Conservation (phyloP, 2,329 filamentous ascomycete species). For the Aspergillus sp. region DNA sequence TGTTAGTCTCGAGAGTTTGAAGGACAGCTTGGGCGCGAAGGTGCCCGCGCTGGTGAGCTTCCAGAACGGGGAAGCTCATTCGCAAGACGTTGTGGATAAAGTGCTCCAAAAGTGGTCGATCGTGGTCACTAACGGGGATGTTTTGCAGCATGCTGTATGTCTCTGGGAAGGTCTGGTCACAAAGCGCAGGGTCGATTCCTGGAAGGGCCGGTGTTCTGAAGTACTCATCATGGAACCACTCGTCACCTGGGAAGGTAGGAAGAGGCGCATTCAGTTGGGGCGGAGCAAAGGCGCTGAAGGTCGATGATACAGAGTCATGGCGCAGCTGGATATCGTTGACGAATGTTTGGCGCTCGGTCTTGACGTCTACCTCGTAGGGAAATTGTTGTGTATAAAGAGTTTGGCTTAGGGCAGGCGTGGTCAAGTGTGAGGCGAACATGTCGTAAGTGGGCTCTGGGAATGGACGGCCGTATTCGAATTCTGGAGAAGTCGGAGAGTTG, state of each 20-base stretch:
- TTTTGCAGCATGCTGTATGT: conserved; percentile 64
- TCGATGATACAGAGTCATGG: conserved; percentile 83
- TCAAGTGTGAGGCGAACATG: conserved; percentile 41
- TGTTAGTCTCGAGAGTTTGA: conserved; percentile 85
- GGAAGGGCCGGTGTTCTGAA: conserved; percentile 53
- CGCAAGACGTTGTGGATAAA: conserved; percentile 87
- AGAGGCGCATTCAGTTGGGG: conserved; percentile 68
- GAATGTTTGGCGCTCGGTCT: conserved; percentile 91
- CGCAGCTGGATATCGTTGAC: conserved; percentile 86
- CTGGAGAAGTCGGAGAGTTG: conserved; percentile 66
- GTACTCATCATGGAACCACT: conserved; percentile 71
- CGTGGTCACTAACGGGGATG: conserved; percentile 82
- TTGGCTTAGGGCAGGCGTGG: conserved; percentile 57
- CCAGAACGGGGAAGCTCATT: conserved; percentile 86
- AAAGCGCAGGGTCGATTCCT: conserved; percentile 22
- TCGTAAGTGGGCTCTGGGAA: conserved; percentile 47
- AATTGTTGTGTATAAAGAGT: conserved; percentile 60
- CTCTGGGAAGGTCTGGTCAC: conserved; percentile 19
- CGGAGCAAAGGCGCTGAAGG: conserved; percentile 88
- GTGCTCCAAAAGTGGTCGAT: conserved; percentile 83
- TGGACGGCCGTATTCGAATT: conserved; percentile 69
- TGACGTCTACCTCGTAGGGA: conserved; percentile 92
- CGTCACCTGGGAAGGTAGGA: conserved; percentile 62
- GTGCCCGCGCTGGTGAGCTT: conserved; percentile 83
- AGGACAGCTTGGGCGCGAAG: conserved; percentile 80